phyloP scores from a whole-genome alignment of 2,329 filamentous ascomycete species.

The Botrytis squamosa region DNA sequence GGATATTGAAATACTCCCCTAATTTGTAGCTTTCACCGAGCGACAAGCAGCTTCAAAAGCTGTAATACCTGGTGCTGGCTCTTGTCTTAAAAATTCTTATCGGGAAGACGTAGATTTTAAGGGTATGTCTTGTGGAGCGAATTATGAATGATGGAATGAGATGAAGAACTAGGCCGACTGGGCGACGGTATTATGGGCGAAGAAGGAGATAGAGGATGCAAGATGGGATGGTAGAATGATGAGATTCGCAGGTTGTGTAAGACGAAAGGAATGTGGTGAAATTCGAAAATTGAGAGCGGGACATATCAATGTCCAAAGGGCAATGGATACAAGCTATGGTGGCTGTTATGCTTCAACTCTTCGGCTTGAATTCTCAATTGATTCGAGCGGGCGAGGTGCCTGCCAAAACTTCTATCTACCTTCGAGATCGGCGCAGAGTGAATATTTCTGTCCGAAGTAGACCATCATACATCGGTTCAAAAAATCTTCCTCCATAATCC shows the following conservation, averaged over 20 bases:
- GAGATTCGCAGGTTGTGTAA: not conserved
- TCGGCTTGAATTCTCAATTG: not conserved
- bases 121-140: not conserved
- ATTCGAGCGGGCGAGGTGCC: not conserved
- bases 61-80: rapidly evolving
- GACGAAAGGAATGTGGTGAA: not conserved
- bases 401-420: no score
- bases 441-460: no score
- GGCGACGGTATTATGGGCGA: no score
- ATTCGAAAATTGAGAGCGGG: not conserved
- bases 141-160: not conserved
- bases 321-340: not conserved
- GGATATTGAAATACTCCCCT: not conserved
- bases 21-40: not conserved
- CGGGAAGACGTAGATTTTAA: not conserved
- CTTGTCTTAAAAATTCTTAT: no score
- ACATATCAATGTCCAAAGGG: not conserved
- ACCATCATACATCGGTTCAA: not conserved
- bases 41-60: not conserved
- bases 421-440: no score
- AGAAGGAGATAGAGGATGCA: not conserved
- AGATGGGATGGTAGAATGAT: not conserved
- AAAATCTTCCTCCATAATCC: slow-evolving; percentile 17
- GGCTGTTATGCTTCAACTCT: not conserved
- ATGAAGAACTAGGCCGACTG: not conserved